A percentile compares a stretch with the other conserved stretches of the same genome.
phyloP scores from a whole-genome alignment of 495 filamentous ascomycete genomes.

The Lichina pygmaea region DNA sequence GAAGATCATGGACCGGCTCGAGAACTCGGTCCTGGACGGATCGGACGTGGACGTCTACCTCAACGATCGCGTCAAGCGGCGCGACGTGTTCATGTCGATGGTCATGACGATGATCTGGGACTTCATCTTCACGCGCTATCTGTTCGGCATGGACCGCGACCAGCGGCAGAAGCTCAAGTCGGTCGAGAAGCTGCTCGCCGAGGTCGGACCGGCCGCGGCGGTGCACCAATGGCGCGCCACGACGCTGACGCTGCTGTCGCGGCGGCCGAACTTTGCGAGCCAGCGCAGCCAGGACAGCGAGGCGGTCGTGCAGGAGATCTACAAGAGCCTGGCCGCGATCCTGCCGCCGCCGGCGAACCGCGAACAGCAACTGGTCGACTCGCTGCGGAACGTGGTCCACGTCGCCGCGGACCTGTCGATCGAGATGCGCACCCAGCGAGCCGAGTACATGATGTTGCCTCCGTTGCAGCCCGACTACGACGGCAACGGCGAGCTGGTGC shows the following conservation, averaged over 20 bases:
- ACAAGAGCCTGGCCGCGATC: constrained; percentile 46
- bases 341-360: constrained; percentile 59
- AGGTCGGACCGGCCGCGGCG: constrained; percentile 51
- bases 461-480: constrained; percentile 91
- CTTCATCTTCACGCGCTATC: constrained; percentile 85
- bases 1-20: constrained; percentile 70
- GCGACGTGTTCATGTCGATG: constrained; percentile 89
- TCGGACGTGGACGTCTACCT: constrained; percentile 71
- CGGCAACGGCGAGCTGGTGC: constrained; percentile 61
- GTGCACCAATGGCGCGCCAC: constrained; percentile 91
- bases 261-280: constrained; percentile 39
- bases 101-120: constrained; percentile 98
- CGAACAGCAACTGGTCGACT: constrained; percentile 43
- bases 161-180: constrained; percentile 90
- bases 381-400: constrained; percentile 57
- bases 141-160: constrained; percentile 94
- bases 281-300: constrained; percentile 71
- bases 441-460: constrained; percentile 92
- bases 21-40: constrained; percentile 81
- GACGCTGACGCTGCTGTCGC: constrained; percentile 66
- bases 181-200: constrained; percentile 68
- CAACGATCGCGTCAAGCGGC: constrained; percentile 55
- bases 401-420: constrained; percentile 68
- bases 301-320: constrained; percentile 66
- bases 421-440: constrained; percentile 88